Evolutionary conservation across 2,329 filamentous ascomycete genomes (phyloP), one percentile per base, ranked within the genome.

Genomic region (Calycina herbarum): DNA sequence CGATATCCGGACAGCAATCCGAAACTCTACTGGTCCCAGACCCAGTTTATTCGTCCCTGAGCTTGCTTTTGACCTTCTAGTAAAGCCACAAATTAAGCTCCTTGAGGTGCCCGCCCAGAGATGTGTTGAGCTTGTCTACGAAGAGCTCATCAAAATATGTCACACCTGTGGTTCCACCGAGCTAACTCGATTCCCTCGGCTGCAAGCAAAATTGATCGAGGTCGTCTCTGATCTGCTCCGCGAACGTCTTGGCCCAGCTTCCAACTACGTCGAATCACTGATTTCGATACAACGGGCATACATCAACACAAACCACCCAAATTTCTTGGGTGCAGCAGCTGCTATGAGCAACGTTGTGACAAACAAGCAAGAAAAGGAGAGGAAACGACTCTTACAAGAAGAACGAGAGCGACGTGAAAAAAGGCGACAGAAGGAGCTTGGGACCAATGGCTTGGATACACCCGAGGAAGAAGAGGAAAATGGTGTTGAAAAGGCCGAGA

Each of bases 301-400:
- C 79, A 98, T 99, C 81, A 99, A 99, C 82, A 99, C 95, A 54
- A 99, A 99, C 76, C 95, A 99, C 77, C 95, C 95, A 59, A 99
- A 99, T 79, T 99, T 99, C 82, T 86, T 98, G 17, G 95, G 95
- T 57, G 95, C 95, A 17, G 94, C 95, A 27, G 94, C 94, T 42
- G 95, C 95, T 68, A 99, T 99, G 95, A 94, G 93, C 71, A 93
- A 95, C 59, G 94, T 99, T 58, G 96, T 99, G 67, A 92, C 88
- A 75, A 94, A 91, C 76, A 97, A 95, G 80, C 93, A 98, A 77
- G 95, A 99, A 71, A 90, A 93, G 72, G 94, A 99, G 79, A 90
- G 93, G 78, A 94, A 93, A 77, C 86, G 84, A 48, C 79, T 91
- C 54, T 82, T 92, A 20, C 90, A 92, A 65, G 93, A 96, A 73